These are phyloP conservation scores for Bassia scoparia DNA, from an alignment of 148 eudicot species.

Conservation along the genomic window DNA sequence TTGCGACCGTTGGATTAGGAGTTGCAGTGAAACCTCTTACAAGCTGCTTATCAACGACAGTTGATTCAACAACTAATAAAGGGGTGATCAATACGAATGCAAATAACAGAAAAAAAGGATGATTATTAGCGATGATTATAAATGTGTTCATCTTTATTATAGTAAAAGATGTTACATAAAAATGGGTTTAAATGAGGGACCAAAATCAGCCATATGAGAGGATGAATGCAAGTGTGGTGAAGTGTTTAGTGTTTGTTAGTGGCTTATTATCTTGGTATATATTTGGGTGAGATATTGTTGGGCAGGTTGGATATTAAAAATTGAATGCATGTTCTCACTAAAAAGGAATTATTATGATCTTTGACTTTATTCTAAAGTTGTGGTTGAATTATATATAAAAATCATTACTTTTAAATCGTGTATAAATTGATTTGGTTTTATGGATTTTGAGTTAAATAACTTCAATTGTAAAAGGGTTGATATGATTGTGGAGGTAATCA, in stretches of 20 bases:
- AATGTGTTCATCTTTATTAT: neutral
- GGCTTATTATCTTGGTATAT: neutral
- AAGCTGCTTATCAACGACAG: constrained; percentile 35
- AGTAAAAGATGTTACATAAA: neutral
- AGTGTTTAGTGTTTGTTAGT: neutral
- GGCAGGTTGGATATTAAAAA: neutral
- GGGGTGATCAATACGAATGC: neutral
- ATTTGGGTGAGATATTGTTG: constrained; percentile 3
- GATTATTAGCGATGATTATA: neutral
- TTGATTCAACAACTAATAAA: constrained; percentile 17
- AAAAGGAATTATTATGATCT: neutral
- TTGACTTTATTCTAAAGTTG: constrained; percentile 1
- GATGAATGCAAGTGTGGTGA: neutral
- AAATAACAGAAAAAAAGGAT: neutral
- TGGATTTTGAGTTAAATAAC: too few species aligned
- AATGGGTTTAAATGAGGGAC: neutral
- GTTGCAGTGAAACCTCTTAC: constrained; percentile 49
- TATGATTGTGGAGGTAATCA: too few species aligned
- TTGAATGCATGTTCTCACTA: neutral
- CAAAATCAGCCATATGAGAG: constrained; percentile 20
- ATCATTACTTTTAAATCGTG: neutral
- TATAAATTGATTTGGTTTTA: too few species aligned
- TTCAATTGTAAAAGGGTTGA: too few species aligned
- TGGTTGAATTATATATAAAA: neutral
- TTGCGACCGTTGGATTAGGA: constrained; percentile 44